A percentile compares a stretch with the other conserved stretches of the same genome.
Evolutionary conservation across 768 basidiomycete genomes (phyloP).

Genomic region (Lentinula lateritia): DNA sequence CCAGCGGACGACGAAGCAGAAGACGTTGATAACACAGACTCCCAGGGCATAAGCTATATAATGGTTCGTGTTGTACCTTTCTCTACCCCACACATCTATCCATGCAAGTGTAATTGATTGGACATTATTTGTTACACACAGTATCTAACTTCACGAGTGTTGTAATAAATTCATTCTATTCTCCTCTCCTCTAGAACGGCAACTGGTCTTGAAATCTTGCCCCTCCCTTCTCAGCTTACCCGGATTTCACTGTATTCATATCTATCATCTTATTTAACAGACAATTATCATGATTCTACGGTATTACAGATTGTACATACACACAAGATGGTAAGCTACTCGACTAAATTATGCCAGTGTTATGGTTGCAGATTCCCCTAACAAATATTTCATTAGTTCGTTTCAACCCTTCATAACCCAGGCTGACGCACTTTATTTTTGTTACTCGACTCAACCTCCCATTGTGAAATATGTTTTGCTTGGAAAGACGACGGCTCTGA

Average conservation of each 20-base stretch:
- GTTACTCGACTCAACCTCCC: not conserved
- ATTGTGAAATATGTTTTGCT: not conserved
- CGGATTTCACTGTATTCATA: not conserved
- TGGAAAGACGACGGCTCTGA: not conserved
- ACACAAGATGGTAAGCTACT: not conserved
- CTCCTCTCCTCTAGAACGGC: not conserved
- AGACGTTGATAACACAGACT: slow-evolving; percentile 32
- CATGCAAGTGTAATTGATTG: not conserved
- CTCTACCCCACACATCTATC: not conserved
- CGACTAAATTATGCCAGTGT: not conserved
- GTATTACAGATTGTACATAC: not conserved
- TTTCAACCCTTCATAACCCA: not conserved
- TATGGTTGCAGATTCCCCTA: not conserved
- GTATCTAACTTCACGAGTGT: not conserved
- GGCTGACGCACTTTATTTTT: not conserved
- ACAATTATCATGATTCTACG: not conserved
- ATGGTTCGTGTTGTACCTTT: not conserved
- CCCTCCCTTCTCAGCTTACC: not conserved
- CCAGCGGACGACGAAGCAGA: slow-evolving; percentile 55
- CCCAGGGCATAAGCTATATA: not conserved
- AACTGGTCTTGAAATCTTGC: not conserved
- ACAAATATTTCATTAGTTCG: not conserved
- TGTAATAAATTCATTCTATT: slow-evolving; percentile 4
- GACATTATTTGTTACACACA: not conserved
- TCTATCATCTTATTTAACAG: slow-evolving; percentile 2